phyloP scores from a whole-genome alignment of 169 alveolate genomes.

The Cardiosporidium cionae region DNA sequence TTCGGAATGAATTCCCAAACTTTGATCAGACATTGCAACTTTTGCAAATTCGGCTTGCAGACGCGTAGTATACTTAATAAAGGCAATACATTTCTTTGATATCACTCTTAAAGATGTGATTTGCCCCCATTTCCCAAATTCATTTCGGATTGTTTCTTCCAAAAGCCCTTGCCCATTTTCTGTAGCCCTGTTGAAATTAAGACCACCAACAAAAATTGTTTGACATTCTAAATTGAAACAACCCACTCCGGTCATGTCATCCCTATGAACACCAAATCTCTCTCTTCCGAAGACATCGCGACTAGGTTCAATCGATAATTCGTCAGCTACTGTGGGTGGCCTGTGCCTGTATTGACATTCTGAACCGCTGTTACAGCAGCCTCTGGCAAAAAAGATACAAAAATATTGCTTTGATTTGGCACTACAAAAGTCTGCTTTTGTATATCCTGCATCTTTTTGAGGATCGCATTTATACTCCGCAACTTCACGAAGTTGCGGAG shows the following conservation, averaged over 20 bases:
- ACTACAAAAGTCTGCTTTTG: slow-evolving; percentile 83
- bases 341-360: slow-evolving; percentile 92
- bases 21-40: slow-evolving; percentile 95
- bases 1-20: slow-evolving; percentile 70
- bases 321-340: slow-evolving; percentile 89
- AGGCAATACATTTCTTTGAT: slow-evolving; percentile 85
- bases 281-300: slow-evolving; percentile 97
- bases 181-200: slow-evolving; percentile 67
- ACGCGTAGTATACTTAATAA: slow-evolving; percentile 78
- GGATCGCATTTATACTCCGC: slow-evolving; percentile 87
- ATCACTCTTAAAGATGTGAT: slow-evolving; percentile 83
- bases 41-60: slow-evolving; percentile 97
- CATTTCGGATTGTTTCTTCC: slow-evolving; percentile 81
- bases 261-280: slow-evolving; percentile 86
- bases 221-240: slow-evolving; percentile 88
- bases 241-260: slow-evolving; percentile 96
- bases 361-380: slow-evolving; percentile 94
- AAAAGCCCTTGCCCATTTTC: slow-evolving; percentile 72
- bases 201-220: slow-evolving; percentile 86
- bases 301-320: slow-evolving; percentile 75
- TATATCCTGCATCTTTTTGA: slow-evolving; percentile 89
- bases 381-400: slow-evolving; percentile 92
- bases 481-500: slow-evolving; percentile 70
- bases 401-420: slow-evolving; percentile 67
- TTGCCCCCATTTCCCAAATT: slow-evolving; percentile 91